Base-by-base conservation (phyloP, 306 rosid genomes). In the Malus asiatica region DNA sequence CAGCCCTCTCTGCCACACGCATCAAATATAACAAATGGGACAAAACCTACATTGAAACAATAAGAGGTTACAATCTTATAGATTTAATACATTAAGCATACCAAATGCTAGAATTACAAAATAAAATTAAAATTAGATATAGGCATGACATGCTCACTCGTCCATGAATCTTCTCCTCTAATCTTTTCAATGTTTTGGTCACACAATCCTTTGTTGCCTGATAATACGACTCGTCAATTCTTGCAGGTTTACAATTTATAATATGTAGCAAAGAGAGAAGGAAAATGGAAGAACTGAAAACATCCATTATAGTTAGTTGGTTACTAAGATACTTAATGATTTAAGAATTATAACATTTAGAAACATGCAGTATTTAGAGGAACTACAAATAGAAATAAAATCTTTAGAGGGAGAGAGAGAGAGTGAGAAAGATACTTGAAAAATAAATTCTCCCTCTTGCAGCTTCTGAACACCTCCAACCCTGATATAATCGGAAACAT, bases 151-250 rank as follows among this genome's bases (percentile, higher is more conserved):
- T n/a, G 78, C 96, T 90, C 84, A 95, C 99, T 70, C 97, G 88
- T 71, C 90, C 93, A 77, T 85, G 97, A 81, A 92, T 95, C 87
- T 95, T 95, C 89, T 95, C 97, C 88, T 92, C 99, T 81, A 95
- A 84, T 88, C 99, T 89, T 85, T 95, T 95, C 83, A 95, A 83
- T 20, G 99, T 95, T 90, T 95, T 95, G 71, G 99, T 93, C 58
- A 92, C 97, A 81, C 99, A 95, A 87, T 95, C 99, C 84, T 95
- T 95, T 55, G 99, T 95, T 33, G 99, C 97, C 99, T 95, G 87
- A 75, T 83, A 81, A 76, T 48, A 84, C 42, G 77, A 64, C 61
- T 66, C 13, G 71, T 67, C 82, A 82, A 68, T 11, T 48, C 55
- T 48, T 48, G 55, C 20, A 48, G 55, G 20, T 48, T 48, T 4